phyloP scores from a whole-genome alignment of 202 grass and related monocot genomes.

The Elaeis oleifera region DNA sequence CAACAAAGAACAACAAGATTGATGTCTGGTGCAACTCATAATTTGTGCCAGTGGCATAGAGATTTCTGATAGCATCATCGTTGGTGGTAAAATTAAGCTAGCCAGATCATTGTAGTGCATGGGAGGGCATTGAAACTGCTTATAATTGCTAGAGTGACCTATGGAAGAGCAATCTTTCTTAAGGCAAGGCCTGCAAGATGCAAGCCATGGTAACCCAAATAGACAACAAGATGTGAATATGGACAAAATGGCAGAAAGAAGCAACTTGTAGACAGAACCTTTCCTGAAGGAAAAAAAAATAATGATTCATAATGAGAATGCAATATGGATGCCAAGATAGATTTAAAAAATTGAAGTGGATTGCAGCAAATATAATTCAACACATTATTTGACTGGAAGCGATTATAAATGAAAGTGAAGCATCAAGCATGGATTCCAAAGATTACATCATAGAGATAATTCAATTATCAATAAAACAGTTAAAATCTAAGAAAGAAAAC shows the following conservation, averaged over 20 bases:
- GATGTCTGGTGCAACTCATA: conserved; percentile 67
- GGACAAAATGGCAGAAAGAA: conserved; percentile 57
- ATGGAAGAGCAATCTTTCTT: conserved; percentile 33
- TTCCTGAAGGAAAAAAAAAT: conserved; percentile 38
- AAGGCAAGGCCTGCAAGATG: conserved; percentile 69
- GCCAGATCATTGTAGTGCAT: conserved; percentile 88
- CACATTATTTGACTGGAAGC: too few species aligned
- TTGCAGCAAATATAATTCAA: too few species aligned
- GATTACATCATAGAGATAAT: too few species aligned
- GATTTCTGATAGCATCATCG: conserved; percentile 84
- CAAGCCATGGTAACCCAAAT: conserved; percentile 65
- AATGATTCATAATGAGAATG: neutral
- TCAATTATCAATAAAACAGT: too few species aligned
- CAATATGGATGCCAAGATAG: neutral
- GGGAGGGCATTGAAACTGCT: conserved; percentile 59
- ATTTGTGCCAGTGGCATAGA: conserved; percentile 58
- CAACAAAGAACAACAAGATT: conserved; percentile 52
- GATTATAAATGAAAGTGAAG: too few species aligned
- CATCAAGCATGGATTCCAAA: too few species aligned
- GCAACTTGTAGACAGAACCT: conserved; percentile 47
- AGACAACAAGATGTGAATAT: conserved; percentile 51
- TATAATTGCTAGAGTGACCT: conserved; percentile 41
- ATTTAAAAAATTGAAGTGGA: too few species aligned
- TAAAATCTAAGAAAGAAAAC: too few species aligned
- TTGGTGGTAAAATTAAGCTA: conserved; percentile 83